phyloP scores from a whole-genome alignment of 2,329 filamentous ascomycete species.

The Dactylellina cionopaga region DNA sequence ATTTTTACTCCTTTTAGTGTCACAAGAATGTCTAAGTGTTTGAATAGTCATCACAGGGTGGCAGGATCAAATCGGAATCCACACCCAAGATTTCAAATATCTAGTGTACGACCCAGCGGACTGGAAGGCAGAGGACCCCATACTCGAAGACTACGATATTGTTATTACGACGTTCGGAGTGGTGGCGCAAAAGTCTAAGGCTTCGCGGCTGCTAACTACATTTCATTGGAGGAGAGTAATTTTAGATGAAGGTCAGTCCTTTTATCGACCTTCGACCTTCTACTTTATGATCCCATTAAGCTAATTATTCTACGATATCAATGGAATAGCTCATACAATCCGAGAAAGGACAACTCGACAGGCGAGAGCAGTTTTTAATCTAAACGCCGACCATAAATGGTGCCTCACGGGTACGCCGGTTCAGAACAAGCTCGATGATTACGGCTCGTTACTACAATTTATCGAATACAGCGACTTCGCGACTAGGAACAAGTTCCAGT shows the following conservation, averaged over 20 bases:
- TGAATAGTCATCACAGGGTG: conserved; percentile 29
- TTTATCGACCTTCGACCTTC: too few species aligned
- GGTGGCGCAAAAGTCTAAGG: conserved; percentile 47
- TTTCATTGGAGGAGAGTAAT: conserved; percentile 59
- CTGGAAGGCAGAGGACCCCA: conserved; percentile 23
- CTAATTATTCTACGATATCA: too few species aligned
- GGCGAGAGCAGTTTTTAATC: conserved; percentile 56
- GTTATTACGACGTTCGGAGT: conserved; percentile 59
- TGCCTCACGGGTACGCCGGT: conserved; percentile 63
- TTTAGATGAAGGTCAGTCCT: conserved; percentile 61
- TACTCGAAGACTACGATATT: conserved; percentile 55
- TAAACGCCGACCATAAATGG: conserved; percentile 59
- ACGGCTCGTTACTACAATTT: conserved; percentile 60
- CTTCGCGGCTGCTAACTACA: conserved; percentile 12
- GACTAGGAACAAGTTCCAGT: conserved; percentile 53
- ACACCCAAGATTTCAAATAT: conserved; percentile 42
- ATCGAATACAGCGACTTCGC: conserved; percentile 57
- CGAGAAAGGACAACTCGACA: conserved; percentile 58
- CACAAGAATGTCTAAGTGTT: background rate
- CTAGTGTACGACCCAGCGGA: conserved; percentile 55
- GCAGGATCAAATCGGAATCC: conserved; percentile 52
- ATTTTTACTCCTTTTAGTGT: background rate
- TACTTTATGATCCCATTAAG: too few species aligned
- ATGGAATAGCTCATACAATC: conserved; percentile 60
- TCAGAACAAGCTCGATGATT: conserved; percentile 62